These are phyloP conservation scores for Boeremia exigua DNA, from an alignment of 2,329 filamentous ascomycete species.

Conservation along the genomic window DNA sequence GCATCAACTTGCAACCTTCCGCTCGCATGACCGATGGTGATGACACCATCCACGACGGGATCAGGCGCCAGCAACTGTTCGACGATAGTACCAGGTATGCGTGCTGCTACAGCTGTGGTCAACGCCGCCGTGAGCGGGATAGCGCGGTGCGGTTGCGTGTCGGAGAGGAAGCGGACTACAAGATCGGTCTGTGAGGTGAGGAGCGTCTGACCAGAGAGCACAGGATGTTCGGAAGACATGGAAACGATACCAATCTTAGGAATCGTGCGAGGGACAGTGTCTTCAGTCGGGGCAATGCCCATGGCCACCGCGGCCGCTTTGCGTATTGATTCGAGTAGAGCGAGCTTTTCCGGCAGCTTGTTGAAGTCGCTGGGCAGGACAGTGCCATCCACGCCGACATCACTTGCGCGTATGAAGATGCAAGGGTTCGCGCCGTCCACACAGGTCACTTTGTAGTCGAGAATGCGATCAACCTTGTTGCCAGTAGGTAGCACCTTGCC, in stretches of 20 bases:
- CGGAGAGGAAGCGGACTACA: slow-evolving; percentile 53
- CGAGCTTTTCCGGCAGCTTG: slow-evolving; percentile 56
- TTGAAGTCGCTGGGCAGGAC: slow-evolving; percentile 63
- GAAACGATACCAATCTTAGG: slow-evolving; percentile 69
- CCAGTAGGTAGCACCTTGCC: slow-evolving; percentile 68
- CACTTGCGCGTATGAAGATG: slow-evolving; percentile 64
- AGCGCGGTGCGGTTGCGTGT: slow-evolving; percentile 52
- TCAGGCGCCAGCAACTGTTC: slow-evolving; percentile 37
- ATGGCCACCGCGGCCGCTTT: slow-evolving; percentile 64
- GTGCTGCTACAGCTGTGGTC: slow-evolving; percentile 51
- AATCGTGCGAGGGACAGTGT: slow-evolving; percentile 60
- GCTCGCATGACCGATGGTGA: slow-evolving; percentile 51
- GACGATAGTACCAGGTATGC: slow-evolving; percentile 46
- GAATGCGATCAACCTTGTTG: slow-evolving; percentile 58
- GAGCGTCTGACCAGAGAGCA: slow-evolving; percentile 49
- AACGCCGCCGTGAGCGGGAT: slow-evolving; percentile 53
- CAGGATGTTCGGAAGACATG: slow-evolving; percentile 43
- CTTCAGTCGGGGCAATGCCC: slow-evolving; percentile 60
- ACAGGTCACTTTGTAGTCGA: slow-evolving; percentile 60
- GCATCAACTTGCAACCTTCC: slow-evolving; percentile 47
- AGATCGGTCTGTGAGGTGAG: slow-evolving; percentile 46
- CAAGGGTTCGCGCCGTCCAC: slow-evolving; percentile 70
- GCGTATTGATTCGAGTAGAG: slow-evolving; percentile 63
- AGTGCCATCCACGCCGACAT: slow-evolving; percentile 58
- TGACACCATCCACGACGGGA: slow-evolving; percentile 32